Percentiles rank a stretch among this genome's conserved stretches.
Conservation (phyloP, 805 yeast genomes). For the Pichia ethanolica region DNA sequence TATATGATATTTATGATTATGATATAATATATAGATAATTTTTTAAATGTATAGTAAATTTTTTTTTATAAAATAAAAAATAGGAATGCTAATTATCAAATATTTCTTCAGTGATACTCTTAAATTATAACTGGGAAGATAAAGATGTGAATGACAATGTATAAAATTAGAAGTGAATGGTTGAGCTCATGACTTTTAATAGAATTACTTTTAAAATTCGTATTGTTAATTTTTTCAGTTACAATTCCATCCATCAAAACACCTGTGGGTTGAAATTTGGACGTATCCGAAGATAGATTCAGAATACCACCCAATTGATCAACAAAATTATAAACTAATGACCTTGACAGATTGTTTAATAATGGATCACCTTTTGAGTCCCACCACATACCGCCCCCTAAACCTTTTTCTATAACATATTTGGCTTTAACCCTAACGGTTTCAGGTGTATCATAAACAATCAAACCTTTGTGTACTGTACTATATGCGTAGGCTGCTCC, state of each 20-base stretch:
- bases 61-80: too few species aligned
- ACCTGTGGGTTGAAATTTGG: neutral
- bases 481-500: conserved; percentile 52
- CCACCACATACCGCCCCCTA: conserved; percentile 96
- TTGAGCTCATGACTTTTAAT: too few species aligned
- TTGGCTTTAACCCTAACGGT: conserved; percentile 51
- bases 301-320: conserved; percentile 28
- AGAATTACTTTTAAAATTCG: too few species aligned
- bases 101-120: too few species aligned
- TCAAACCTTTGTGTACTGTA: conserved; percentile 29
- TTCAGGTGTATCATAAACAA: conserved; percentile 60
- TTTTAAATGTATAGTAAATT: too few species aligned
- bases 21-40: too few species aligned
- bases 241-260: neutral
- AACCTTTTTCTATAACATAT: conserved; percentile 37
- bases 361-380: conserved; percentile 72
- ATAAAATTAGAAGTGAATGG: too few species aligned
- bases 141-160: too few species aligned
- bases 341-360: conserved; percentile 24
- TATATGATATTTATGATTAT: too few species aligned
- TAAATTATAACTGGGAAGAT: too few species aligned
- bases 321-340: conserved; percentile 42
- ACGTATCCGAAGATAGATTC: neutral
- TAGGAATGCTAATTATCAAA: too few species aligned
- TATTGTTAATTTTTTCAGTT: neutral